Conservation (phyloP, 225 moss, liverwort and hornwort species). For the Neckera pumila region DNA sequence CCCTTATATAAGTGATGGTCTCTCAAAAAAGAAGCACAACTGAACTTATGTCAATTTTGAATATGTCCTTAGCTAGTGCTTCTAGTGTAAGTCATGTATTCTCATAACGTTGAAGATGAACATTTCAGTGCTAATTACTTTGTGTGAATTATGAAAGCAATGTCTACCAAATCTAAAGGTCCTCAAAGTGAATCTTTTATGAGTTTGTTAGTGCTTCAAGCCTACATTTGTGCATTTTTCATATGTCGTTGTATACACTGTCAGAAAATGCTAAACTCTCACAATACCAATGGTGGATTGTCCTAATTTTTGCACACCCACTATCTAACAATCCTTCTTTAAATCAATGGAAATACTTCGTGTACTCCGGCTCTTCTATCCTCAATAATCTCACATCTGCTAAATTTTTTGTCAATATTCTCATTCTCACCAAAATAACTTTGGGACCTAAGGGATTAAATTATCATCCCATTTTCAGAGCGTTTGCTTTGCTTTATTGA, state of each 20-base stretch:
- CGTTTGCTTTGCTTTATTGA: neutral
- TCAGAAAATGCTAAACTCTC: fast-evolving
- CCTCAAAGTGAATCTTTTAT: neutral
- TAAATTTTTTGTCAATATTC: neutral
- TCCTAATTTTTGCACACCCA: too few species aligned
- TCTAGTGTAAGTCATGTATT: neutral
- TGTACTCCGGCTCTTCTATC: too few species aligned
- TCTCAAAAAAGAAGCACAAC: neutral
- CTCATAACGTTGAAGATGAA: neutral
- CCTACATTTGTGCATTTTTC: neutral
- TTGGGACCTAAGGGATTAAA: fast-evolving
- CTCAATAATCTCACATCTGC: neutral
- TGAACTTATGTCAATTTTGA: neutral
- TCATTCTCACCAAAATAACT: neutral
- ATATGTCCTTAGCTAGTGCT: neutral
- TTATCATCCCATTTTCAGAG: neutral
- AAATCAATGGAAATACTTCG: too few species aligned
- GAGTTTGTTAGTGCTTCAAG: fast-evolving
- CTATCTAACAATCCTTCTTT: too few species aligned
- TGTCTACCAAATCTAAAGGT: neutral
- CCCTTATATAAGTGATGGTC: fast-evolving
- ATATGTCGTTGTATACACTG: neutral
- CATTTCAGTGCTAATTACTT: neutral
- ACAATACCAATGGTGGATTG: fast-evolving
- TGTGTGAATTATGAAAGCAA: neutral